Percentiles rank a stretch among this genome's conserved stretches.
Conservation (phyloP, 2,329 filamentous ascomycete genomes). For the Bipolaris victoriae region DNA sequence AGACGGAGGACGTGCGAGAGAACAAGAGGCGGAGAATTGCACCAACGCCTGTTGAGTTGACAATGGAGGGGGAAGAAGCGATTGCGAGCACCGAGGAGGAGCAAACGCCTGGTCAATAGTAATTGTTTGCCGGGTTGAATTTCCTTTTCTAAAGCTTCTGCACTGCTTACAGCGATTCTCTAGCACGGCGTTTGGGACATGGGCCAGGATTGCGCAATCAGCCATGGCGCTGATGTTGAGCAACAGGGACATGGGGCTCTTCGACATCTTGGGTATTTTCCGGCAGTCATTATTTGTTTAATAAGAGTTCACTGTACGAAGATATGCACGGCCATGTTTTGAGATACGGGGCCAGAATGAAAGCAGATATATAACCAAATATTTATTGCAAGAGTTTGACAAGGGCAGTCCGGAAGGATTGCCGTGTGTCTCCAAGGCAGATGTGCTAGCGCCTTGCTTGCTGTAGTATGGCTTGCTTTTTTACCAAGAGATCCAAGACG, state of each 20-base stretch:
- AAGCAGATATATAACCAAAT: slow-evolving; percentile 5
- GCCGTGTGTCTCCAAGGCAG: not conserved
- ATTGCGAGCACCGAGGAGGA: slow-evolving; percentile 42
- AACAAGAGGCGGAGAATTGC: slow-evolving; percentile 56
- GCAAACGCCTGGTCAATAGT: slow-evolving; percentile 26
- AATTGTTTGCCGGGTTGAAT: slow-evolving; percentile 4
- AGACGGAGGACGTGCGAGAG: slow-evolving; percentile 42
- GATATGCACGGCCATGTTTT: slow-evolving; percentile 9
- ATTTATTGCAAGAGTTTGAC: not conserved
- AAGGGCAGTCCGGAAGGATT: not conserved
- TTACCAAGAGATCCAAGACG: slow-evolving; percentile 9
- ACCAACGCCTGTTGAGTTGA: slow-evolving; percentile 51
- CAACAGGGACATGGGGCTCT: slow-evolving; percentile 7
- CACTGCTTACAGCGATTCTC: slow-evolving; percentile 8
- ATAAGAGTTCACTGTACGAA: slow-evolving; percentile 4
- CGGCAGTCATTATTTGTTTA: not conserved
- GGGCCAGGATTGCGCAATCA: slow-evolving; percentile 3
- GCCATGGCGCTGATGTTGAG: slow-evolving; percentile 4
- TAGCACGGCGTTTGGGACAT: slow-evolving; percentile 31
- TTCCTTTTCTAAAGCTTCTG: slow-evolving; percentile 5
- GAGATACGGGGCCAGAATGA: slow-evolving; percentile 5
- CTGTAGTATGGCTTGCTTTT: not conserved
- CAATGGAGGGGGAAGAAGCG: slow-evolving; percentile 31
- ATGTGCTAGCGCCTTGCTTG: slow-evolving; percentile 1
- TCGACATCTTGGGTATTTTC: not conserved